Percentiles rank a stretch among this genome's conserved stretches.
phyloP scores from a whole-genome alignment of 345 rosid species.

The Anacardium occidentale region DNA sequence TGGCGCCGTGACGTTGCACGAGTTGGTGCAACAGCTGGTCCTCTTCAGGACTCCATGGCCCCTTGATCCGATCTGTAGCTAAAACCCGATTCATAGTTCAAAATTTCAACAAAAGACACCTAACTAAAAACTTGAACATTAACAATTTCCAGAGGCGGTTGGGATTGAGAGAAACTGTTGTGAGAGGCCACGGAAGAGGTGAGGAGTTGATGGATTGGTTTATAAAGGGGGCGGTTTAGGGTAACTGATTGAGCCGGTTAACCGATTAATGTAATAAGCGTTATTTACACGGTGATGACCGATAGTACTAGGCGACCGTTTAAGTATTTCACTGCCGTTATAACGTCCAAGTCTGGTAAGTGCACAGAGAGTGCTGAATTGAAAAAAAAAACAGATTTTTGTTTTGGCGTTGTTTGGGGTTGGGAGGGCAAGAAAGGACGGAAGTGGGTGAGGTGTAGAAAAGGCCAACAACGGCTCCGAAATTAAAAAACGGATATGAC shows the following conservation, averaged over 20 bases:
- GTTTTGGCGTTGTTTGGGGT: not conserved
- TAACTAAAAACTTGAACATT: not conserved
- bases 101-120: not conserved
- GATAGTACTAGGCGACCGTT: slow-evolving; percentile 31
- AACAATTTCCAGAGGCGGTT: too few species aligned
- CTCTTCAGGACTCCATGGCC: slow-evolving; percentile 63
- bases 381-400: not conserved
- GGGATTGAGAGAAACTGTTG: not conserved
- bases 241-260: slow-evolving; percentile 34
- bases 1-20: slow-evolving; percentile 46
- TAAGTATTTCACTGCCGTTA: slow-evolving; percentile 20
- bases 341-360: slow-evolving; percentile 17
- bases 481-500: slow-evolving; percentile 25
- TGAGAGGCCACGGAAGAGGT: not conserved
- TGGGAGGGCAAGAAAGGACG: not conserved
- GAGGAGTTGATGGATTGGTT: not conserved
- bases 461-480: slow-evolving; percentile 27
- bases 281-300: slow-evolving; percentile 1
- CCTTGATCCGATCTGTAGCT: slow-evolving; percentile 39
- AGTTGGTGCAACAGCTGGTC: slow-evolving; percentile 45
- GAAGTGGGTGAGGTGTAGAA: slow-evolving; percentile 32
- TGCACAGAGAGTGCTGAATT: too few species aligned
- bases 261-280: slow-evolving; percentile 8
- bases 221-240: slow-evolving; percentile 20
- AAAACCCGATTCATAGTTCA: slow-evolving; percentile 3